These are phyloP conservation scores for Eucalyptus tenuipes DNA, from an alignment of 345 rosid genomes.

Conservation along the genomic window DNA sequence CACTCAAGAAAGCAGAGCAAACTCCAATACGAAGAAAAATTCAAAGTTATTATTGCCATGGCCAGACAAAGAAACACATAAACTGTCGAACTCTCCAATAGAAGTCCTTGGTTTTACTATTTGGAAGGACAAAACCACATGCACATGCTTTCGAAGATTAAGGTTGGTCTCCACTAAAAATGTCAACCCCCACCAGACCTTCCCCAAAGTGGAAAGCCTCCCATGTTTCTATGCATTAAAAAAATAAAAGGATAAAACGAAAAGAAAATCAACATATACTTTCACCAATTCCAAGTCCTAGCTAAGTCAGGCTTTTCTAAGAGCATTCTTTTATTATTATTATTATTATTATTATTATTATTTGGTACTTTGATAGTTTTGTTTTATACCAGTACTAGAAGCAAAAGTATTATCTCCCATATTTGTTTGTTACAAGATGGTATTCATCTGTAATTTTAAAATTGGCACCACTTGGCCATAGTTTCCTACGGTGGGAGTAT, in stretches of 20 bases:
- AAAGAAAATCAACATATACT: not conserved
- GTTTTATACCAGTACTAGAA: not conserved
- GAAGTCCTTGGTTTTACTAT: not conserved
- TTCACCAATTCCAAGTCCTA: not conserved
- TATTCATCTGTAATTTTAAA: not conserved
- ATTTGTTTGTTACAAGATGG: not conserved
- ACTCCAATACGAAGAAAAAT: not conserved
- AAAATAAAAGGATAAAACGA: not conserved
- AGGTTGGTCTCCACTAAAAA: not conserved
- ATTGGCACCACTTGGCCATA: not conserved
- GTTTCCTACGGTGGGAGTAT: not conserved
- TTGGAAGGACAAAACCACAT: not conserved
- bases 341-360: not conserved
- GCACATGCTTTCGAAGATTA: not conserved
- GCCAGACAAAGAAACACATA: not conserved
- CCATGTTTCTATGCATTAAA: not conserved
- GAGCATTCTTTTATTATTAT: not conserved
- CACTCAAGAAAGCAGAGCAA: not conserved
- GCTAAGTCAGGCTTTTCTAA: not conserved
- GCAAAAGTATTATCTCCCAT: not conserved
- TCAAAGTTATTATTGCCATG: not conserved
- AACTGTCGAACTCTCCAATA: not conserved
- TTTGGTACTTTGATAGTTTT: not conserved
- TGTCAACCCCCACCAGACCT: not conserved
- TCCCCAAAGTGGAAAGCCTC: not conserved